Conservation (phyloP, 2,329 filamentous ascomycete species). For the Chalaropsis thielavioides region DNA sequence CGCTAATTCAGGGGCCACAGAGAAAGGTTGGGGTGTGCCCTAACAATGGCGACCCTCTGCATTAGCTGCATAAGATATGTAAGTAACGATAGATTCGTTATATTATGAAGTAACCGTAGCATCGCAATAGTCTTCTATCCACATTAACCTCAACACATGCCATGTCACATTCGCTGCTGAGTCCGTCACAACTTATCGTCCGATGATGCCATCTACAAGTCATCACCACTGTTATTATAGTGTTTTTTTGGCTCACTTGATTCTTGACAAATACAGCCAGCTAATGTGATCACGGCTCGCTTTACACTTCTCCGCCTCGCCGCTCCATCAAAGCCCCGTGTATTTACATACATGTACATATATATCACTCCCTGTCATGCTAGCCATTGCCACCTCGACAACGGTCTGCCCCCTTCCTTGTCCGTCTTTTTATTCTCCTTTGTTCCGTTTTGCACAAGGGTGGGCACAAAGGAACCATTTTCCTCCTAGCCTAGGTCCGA, state of each 20-base stretch:
- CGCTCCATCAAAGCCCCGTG: background rate
- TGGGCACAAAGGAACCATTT: background rate
- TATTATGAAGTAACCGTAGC: background rate
- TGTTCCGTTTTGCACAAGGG: background rate
- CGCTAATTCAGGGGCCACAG: constrained; percentile 11
- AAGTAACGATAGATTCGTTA: background rate
- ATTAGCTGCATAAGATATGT: no score
- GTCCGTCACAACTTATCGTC: background rate
- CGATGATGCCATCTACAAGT: background rate
- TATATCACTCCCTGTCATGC: background rate
- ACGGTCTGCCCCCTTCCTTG: background rate
- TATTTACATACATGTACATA: background rate
- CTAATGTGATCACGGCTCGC: background rate
- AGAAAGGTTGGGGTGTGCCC: background rate
- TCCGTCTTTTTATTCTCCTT: constrained; percentile 3
- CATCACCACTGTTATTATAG: background rate
- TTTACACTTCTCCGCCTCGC: background rate
- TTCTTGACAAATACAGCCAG: no score
- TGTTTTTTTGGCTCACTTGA: background rate
- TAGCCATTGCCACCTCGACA: background rate
- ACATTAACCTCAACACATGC: background rate
- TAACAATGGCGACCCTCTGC: background rate
- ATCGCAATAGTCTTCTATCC: background rate
- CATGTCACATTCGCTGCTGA: background rate
- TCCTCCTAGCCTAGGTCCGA: background rate